Percentiles rank a stretch among this genome's conserved stretches.
These are phyloP conservation scores for Herpetospermum pedunculosum DNA, from an alignment of 306 rosid genomes.

Conservation along the genomic window DNA sequence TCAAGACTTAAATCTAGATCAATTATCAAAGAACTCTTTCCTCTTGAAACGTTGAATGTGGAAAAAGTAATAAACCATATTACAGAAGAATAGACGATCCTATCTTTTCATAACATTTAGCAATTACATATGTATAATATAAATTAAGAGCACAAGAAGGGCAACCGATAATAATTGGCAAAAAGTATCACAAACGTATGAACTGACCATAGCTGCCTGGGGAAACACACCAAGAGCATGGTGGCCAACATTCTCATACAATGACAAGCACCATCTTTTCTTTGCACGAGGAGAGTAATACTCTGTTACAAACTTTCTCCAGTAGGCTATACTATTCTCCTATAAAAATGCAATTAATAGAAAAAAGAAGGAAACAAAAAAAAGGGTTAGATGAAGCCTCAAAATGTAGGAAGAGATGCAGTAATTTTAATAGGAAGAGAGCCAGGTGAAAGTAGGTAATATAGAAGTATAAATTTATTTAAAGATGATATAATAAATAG, in stretches of 20 bases:
- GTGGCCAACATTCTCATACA: conserved; percentile 75
- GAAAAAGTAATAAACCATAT: neutral
- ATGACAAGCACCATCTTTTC: conserved; percentile 91
- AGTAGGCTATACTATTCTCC: conserved; percentile 92
- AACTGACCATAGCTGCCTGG: conserved; percentile 77
- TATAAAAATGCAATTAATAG: conserved; percentile 14
- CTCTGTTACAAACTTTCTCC: conserved; percentile 95
- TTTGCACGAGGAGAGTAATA: conserved; percentile 94
- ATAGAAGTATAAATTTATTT: neutral
- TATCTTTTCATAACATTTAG: neutral
- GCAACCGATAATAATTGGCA: neutral
- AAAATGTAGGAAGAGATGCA: neutral
- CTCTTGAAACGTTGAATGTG: neutral
- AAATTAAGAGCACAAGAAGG: neutral
- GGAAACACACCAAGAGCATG: conserved; percentile 94
- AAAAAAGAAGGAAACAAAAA: neutral
- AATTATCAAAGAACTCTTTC: neutral
- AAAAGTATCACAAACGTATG: neutral
- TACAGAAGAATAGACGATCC: neutral
- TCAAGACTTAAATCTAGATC: neutral
- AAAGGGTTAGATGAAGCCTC: neutral
- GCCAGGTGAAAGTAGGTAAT: neutral
- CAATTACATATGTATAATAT: neutral
- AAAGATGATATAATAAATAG: neutral
- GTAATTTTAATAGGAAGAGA: neutral